Evolutionary conservation across 2,329 filamentous ascomycete genomes (phyloP).

Genomic region (Phialophora verrucosa): DNA sequence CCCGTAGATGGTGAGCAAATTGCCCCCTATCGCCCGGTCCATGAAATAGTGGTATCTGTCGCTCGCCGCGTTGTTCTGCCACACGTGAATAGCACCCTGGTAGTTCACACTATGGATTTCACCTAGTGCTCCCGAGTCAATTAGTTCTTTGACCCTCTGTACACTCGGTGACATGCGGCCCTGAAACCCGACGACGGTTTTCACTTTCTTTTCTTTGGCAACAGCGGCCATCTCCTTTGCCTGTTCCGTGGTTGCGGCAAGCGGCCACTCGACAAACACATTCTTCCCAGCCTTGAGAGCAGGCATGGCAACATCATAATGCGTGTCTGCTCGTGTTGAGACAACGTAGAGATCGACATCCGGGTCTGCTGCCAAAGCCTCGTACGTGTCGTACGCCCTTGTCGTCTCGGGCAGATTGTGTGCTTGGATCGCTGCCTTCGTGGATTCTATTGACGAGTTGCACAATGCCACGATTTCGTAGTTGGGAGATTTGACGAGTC

Average conservation of each 20-base stretch:
- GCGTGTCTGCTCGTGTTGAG: conserved; percentile 60
- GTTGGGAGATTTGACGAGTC: conserved; percentile 56
- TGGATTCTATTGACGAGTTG: conserved; percentile 57
- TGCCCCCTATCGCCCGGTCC: conserved; percentile 53
- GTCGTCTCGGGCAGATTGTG: conserved; percentile 52
- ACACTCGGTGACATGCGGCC: conserved; percentile 55
- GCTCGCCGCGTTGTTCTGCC: conserved; percentile 37
- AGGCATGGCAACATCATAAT: conserved; percentile 54
- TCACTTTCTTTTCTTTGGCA: conserved; percentile 44
- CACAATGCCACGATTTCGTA: conserved; percentile 60
- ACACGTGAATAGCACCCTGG: conserved; percentile 48
- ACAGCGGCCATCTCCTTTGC: conserved; percentile 51
- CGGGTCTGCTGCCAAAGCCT: conserved; percentile 55
- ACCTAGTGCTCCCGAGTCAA: conserved; percentile 57
- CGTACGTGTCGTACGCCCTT: conserved; percentile 59
- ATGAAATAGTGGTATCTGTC: conserved; percentile 56
- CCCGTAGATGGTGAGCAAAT: conserved; percentile 49
- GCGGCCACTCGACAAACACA: conserved; percentile 65
- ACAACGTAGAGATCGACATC: conserved; percentile 63
- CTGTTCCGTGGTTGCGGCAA: conserved; percentile 53
- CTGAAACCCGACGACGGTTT: conserved; percentile 59
- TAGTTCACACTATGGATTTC: conserved; percentile 60
- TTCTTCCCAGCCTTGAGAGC: conserved; percentile 60
- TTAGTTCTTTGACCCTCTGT: conserved; percentile 52
- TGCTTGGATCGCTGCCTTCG: conserved; percentile 50